Conservation (phyloP, 2,329 filamentous ascomycete species). For the Dendryphion nanum region DNA sequence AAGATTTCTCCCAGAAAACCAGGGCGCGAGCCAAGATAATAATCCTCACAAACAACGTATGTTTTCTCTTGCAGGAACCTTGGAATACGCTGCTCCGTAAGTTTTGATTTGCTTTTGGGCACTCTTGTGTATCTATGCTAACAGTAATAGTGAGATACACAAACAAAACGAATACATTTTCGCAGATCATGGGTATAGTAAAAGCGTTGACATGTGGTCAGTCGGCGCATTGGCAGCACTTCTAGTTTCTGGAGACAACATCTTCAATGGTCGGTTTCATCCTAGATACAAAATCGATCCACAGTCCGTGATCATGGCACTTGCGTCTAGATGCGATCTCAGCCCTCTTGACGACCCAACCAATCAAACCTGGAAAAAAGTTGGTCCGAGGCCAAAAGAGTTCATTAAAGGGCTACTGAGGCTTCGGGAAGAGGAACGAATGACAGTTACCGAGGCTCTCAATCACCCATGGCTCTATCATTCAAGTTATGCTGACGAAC, state of each 20-base stretch:
- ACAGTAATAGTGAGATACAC: slow-evolving; percentile 35
- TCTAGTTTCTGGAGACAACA: slow-evolving; percentile 50
- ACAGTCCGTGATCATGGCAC: slow-evolving; percentile 25
- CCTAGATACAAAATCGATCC: slow-evolving; percentile 24
- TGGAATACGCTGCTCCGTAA: slow-evolving; percentile 59
- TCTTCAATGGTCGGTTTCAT: slow-evolving; percentile 44
- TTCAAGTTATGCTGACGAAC: slow-evolving; percentile 45
- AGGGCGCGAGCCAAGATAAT: slow-evolving; percentile 1
- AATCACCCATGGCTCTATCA: slow-evolving; percentile 58
- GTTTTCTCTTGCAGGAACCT: slow-evolving; percentile 55
- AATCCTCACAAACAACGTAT: slow-evolving; percentile 41
- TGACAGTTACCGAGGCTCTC: slow-evolving; percentile 55
- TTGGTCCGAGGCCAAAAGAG: slow-evolving; percentile 48
- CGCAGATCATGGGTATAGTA: slow-evolving; percentile 50
- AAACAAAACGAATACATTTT: slow-evolving; percentile 25
- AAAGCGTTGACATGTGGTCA: slow-evolving; percentile 62
- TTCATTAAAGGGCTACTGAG: slow-evolving; percentile 55
- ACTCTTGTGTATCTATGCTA: background rate
- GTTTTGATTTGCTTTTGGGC: slow-evolving; percentile 27
- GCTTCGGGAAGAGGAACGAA: slow-evolving; percentile 48
- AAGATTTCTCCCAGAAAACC: slow-evolving; percentile 33
- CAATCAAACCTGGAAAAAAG: slow-evolving; percentile 42
- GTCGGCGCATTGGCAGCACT: slow-evolving; percentile 55
- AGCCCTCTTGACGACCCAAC: slow-evolving; percentile 40
- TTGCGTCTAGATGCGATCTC: slow-evolving; percentile 44